Conservation (phyloP, 2,329 filamentous ascomycete genomes). For the Diaporthe helianthi region DNA sequence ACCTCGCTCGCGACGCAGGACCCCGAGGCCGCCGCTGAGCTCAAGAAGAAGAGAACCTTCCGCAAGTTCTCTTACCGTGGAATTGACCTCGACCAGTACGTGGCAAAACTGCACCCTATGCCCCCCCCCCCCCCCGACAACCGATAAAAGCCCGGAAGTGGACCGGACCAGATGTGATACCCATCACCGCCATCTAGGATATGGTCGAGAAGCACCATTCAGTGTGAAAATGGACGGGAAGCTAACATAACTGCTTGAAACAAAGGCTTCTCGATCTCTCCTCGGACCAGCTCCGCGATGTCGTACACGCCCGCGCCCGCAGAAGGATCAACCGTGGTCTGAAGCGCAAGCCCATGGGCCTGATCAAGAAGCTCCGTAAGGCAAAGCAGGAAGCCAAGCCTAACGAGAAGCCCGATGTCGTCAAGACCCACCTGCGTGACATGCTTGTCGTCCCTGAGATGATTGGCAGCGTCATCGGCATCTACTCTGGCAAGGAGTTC, state of each 20-base stretch:
- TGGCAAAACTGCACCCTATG: too few relatives aligned
- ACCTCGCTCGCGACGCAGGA: conserved; percentile 63
- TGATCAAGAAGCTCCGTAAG: conserved; percentile 99
- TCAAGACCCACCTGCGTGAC: conserved; percentile 99
- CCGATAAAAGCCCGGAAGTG: background rate
- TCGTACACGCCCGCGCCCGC: conserved; percentile 98
- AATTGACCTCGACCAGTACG: conserved; percentile 99
- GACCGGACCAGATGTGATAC: background rate
- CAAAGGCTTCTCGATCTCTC: conserved; percentile 95
- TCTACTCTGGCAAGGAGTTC: conserved; percentile 99
- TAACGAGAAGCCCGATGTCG: conserved; percentile 99
- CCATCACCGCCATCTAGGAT: background rate
- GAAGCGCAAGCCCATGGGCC: conserved; percentile 99
- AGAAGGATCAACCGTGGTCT: conserved; percentile 99
- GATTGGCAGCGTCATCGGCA: conserved; percentile 97
- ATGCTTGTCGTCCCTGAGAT: conserved; percentile 99
- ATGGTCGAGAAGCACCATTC: background rate
- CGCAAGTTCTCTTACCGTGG: conserved; percentile 99
- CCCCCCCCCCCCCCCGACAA: too few relatives aligned
- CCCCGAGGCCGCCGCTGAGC: conserved; percentile 96
- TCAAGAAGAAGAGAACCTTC: conserved; percentile 99
- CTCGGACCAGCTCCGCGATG: conserved; percentile 98
- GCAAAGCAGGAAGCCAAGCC: conserved; percentile 98
- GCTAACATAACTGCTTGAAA: conserved; percentile 25
- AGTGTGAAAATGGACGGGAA: background rate